Percentiles rank a stretch among this genome's conserved stretches.
phyloP scores from a whole-genome alignment of 2,329 filamentous ascomycete genomes.

The Fusarium mexicanum region DNA sequence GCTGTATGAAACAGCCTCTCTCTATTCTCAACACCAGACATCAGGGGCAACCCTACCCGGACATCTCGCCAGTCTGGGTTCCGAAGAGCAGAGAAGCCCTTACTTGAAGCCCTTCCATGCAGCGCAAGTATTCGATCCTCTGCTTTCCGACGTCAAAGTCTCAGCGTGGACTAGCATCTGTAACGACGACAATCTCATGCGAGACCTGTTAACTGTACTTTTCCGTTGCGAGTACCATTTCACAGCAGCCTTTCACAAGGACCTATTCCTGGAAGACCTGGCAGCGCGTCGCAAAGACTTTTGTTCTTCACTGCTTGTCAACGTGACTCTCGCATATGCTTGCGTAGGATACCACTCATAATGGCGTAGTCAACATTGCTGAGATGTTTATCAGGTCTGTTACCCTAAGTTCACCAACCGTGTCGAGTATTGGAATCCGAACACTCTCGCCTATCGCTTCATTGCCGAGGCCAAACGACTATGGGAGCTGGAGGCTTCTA shows the following conservation, averaged over 20 bases:
- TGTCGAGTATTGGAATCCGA: conserved; percentile 50
- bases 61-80: not conserved
- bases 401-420: conserved; percentile 42
- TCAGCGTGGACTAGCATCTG: conserved; percentile 52
- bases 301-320: conserved; percentile 54
- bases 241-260: conserved; percentile 51
- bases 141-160: conserved; percentile 42
- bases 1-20: conserved; percentile 39
- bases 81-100: conserved; percentile 26
- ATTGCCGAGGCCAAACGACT: conserved; percentile 51
- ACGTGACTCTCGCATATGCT: conserved; percentile 48
- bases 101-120: conserved; percentile 52
- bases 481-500: conserved; percentile 48
- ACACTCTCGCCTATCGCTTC: conserved; percentile 49
- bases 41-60: not conserved
- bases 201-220: conserved; percentile 42
- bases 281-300: conserved; percentile 42
- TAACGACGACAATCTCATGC: conserved; percentile 49
- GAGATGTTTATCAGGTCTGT: conserved; percentile 40
- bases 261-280: conserved; percentile 54
- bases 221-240: conserved; percentile 51
- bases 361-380: not conserved
- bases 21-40: not conserved
- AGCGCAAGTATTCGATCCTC: conserved; percentile 47
- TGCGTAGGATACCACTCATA: conserved; percentile 43